Base-by-base conservation (phyloP, 2,329 filamentous ascomycete genomes). In the Septoria linicola region DNA sequence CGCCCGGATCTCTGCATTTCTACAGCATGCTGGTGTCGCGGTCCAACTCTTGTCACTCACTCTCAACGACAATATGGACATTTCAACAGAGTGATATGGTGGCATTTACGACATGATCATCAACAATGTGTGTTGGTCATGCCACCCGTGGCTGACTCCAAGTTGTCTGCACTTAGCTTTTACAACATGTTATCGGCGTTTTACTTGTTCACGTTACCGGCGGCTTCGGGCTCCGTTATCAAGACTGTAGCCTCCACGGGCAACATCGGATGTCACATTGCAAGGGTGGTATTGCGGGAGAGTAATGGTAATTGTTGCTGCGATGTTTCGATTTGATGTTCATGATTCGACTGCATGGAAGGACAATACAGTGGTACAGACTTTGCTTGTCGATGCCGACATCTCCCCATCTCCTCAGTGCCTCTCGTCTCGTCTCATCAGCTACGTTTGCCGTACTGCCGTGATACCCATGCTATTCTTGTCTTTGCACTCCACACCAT, bases 121-220 rank as follows among this genome's bases (percentile, higher is more conserved):
- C 55, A 58, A 59, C 55, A 55, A 64, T 60, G 58, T 64, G 54
- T 62, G 60, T 59, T 60, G 51, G 59, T 59, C 58, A 56, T 58
- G 57, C 57, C 61, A 49, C 53, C 53, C 34, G 57, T 59, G 56
- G 58, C 54, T 56, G 60, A 49, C 56, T 60, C 52, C 48, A 52
- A 54, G 39, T 25, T 51, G 39, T 60, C 56, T 57, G 54, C 53
- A 57, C 46, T 59, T 56, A 56, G 47, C 55, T 62, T 45, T 49
- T 58, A 42, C 41, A 30, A 48, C 25, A 48, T 48, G 44, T 48
- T 39, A 40, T 48, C 36, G 36, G 36, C 19, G 23, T 48, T 44
- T 23, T 41, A 31, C 41, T 46, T 46, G 41, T 39, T 48, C 21
- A 50, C 53, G 43, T 49, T 44, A 51, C 40, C 46, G 35, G 45